A percentile compares a stretch with the other conserved stretches of the same genome.
phyloP scores from a whole-genome alignment of 208 protist species.

The Porcisia hertigi region DNA sequence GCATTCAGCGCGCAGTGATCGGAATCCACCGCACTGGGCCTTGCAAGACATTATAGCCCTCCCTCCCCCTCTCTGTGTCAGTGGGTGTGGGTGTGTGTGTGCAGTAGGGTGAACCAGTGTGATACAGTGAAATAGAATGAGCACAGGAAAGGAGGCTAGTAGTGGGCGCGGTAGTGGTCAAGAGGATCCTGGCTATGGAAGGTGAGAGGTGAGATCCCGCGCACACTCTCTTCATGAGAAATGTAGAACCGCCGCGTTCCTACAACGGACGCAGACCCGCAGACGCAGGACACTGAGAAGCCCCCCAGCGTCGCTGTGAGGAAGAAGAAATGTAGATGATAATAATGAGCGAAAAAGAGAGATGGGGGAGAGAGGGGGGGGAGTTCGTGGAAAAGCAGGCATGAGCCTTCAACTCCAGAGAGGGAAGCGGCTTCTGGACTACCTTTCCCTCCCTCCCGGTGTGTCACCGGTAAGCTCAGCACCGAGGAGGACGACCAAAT shows the following conservation, averaged over 20 bases:
- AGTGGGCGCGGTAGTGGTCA: background rate
- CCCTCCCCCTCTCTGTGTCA: background rate
- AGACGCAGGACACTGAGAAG: background rate
- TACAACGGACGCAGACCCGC: slow-evolving; percentile 18
- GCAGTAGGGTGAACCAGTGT: background rate
- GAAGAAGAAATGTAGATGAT: background rate
- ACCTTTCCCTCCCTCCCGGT: background rate
- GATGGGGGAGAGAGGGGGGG: too few species aligned
- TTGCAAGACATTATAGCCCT: slow-evolving; percentile 44
- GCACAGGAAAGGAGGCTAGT: background rate
- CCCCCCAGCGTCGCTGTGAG: background rate
- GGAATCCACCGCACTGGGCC: slow-evolving; percentile 65
- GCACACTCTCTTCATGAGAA: background rate
- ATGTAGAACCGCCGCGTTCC: slow-evolving; percentile 23
- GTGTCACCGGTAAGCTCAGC: too few species aligned
- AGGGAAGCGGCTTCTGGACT: background rate
- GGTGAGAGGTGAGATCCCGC: background rate
- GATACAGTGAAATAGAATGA: background rate
- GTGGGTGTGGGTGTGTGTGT: background rate
- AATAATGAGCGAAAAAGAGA: background rate
- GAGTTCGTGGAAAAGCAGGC: background rate
- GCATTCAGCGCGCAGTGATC: slow-evolving; percentile 74
- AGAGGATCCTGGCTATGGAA: background rate
- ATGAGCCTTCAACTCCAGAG: background rate
- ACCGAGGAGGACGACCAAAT: background rate